Conservation (phyloP, 345 rosid genomes). For the Murraya paniculata region DNA sequence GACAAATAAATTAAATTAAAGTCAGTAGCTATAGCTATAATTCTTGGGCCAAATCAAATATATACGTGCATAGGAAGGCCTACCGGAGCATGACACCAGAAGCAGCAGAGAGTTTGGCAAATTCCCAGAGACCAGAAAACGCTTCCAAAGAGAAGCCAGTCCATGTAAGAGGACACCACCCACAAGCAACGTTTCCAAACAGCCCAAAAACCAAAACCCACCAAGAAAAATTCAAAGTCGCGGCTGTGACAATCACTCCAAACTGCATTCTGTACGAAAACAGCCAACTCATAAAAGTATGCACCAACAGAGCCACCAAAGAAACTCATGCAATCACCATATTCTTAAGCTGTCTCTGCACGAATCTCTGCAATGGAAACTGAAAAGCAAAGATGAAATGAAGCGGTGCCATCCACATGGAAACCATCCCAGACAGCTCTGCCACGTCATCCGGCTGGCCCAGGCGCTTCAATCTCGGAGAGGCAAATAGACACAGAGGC, state of each 20-base stretch:
- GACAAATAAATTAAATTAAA: no score
- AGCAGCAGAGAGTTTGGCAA: constrained; percentile 61
- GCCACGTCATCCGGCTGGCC: constrained; percentile 70
- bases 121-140: constrained; percentile 75
- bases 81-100: constrained; percentile 86
- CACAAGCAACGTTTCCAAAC: constrained; percentile 35
- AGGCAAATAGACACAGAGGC: constrained; percentile 45
- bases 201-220: constrained; percentile 51
- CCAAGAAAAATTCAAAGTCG: constrained; percentile 58
- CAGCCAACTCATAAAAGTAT: no score
- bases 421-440: constrained; percentile 39
- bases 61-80: no score
- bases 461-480: constrained; percentile 45
- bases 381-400: constrained; percentile 71
- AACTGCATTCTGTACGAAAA: constrained; percentile 33
- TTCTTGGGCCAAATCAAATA: no score
- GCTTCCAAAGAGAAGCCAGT: constrained; percentile 71
- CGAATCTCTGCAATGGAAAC: constrained; percentile 64
- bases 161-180: constrained; percentile 73
- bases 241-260: constrained; percentile 53
- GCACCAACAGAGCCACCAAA: constrained; percentile 43
- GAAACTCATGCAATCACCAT: constrained; percentile 49
- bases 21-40: no score
- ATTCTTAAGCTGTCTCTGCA: constrained; percentile 64
- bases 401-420: constrained; percentile 52